A percentile compares a stretch with the other conserved stretches of the same genome.
Evolutionary conservation across 164 flowering plant genomes (phyloP).

Genomic region (Euptelea pleiosperma): DNA sequence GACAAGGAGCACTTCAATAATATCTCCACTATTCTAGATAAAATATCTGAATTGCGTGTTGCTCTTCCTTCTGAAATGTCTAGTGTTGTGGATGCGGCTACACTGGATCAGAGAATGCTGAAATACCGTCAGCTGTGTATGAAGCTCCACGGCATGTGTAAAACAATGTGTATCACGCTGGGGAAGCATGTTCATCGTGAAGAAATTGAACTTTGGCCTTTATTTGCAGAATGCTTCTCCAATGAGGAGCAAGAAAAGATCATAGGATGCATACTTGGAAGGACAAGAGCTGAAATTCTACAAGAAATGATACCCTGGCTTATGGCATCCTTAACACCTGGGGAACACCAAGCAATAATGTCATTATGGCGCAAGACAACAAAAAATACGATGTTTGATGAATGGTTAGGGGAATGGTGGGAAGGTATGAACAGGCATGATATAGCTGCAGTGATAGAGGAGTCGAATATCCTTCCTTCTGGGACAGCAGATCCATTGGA

Average conservation of each 20-base stretch:
- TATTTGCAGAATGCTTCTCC: constrained; percentile 55
- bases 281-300: constrained; percentile 60
- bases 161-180: constrained; percentile 45
- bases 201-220: constrained; percentile 76
- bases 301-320: constrained; percentile 85
- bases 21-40: constrained; percentile 45
- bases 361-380: constrained; percentile 61
- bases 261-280: constrained; percentile 71
- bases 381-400: constrained; percentile 74
- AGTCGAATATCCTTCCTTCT: constrained; percentile 25
- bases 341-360: constrained; percentile 61
- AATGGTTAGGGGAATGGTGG: constrained; percentile 93
- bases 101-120: constrained; percentile 18
- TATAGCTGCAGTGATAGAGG: constrained; percentile 23
- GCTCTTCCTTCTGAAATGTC: constrained; percentile 20
- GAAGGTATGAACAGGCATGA: constrained; percentile 35
- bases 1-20: constrained; percentile 47
- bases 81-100: constrained; percentile 12
- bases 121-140: constrained; percentile 40
- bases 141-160: constrained; percentile 63
- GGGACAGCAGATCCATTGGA: constrained; percentile 46
- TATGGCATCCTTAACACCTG: constrained; percentile 49
- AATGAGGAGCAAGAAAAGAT: constrained; percentile 74
- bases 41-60: constrained; percentile 42
- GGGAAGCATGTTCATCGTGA: constrained; percentile 65